Percentiles rank a stretch among this genome's conserved stretches.
Conservation (phyloP, 2,329 filamentous ascomycete species). For the Clonostachys sp. region DNA sequence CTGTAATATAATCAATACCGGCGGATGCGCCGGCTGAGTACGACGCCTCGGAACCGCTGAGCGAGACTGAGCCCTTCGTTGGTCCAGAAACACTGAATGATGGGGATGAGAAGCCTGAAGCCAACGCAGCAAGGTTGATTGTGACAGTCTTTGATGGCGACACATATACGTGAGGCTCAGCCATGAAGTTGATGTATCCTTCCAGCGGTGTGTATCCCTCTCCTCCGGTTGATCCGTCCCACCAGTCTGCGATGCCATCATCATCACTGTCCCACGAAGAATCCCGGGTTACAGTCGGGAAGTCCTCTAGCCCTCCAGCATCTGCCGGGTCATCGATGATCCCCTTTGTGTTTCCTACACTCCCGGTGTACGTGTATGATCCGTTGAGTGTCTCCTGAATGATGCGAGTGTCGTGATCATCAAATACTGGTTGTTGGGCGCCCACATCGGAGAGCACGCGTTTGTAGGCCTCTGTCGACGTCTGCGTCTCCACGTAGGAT, state of each 20-base stretch:
- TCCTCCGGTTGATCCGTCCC: constrained; percentile 22
- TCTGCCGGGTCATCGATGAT: constrained; percentile 24
- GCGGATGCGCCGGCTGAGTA: neutral
- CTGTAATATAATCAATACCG: neutral
- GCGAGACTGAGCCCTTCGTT: neutral
- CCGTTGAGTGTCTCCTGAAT: constrained; percentile 19
- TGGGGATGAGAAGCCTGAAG: constrained; percentile 8
- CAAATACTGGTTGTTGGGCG: constrained; percentile 18
- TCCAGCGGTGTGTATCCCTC: constrained; percentile 21
- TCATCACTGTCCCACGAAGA: constrained; percentile 21
- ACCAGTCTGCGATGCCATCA: constrained; percentile 27
- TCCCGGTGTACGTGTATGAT: constrained; percentile 20
- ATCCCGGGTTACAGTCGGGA: constrained; percentile 14
- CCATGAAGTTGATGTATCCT: constrained; percentile 26
- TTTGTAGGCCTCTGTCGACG: constrained; percentile 24
- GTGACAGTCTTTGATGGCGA: constrained; percentile 11
- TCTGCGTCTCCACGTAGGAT: constrained; percentile 17
- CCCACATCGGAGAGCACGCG: constrained; percentile 23
- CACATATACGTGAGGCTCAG: constrained; percentile 22
- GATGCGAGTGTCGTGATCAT: constrained; percentile 24
- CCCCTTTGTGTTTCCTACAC: constrained; percentile 17
- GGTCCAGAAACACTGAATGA: neutral
- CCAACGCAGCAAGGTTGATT: constrained; percentile 16
- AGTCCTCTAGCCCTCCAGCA: constrained; percentile 23
- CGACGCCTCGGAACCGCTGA: neutral